Conservation (phyloP, 805 yeast genomes). For the Yarrowia sp. region DNA sequence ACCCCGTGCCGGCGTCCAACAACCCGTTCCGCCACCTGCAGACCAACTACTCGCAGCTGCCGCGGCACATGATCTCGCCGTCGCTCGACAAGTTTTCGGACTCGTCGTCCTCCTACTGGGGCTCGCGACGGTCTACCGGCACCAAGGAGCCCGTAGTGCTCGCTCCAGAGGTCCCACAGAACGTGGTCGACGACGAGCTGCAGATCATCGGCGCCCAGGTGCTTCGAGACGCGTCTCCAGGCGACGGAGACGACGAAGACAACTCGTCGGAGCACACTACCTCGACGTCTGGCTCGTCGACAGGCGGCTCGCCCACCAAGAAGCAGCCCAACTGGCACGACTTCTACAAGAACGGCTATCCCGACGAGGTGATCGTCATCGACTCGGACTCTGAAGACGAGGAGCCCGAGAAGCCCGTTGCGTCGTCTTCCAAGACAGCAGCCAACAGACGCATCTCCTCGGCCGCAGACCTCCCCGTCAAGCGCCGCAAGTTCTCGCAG, state of each 20-base stretch:
- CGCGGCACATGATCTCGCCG: constrained; percentile 23
- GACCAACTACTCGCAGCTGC: constrained; percentile 20
- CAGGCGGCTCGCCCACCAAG: constrained; percentile 8
- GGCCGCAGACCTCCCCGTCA: constrained; percentile 7
- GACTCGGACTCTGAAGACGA: constrained; percentile 31
- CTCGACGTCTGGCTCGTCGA: background rate
- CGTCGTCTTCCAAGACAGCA: background rate
- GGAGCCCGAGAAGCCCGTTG: background rate
- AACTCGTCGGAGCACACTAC: constrained; percentile 18
- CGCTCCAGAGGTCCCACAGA: constrained; percentile 1
- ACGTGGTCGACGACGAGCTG: constrained; percentile 14
- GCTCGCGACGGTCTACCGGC: constrained; percentile 19
- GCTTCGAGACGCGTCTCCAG: constrained; percentile 13
- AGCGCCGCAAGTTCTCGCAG: constrained; percentile 15
- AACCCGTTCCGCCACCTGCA: constrained; percentile 23
- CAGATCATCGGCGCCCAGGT: constrained; percentile 13
- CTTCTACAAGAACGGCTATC: constrained; percentile 38
- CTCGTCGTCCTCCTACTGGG: constrained; percentile 22
- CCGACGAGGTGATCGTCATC: constrained; percentile 39
- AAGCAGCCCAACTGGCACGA: constrained; percentile 35
- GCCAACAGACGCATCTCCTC: background rate
- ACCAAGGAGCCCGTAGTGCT: constrained; percentile 9
- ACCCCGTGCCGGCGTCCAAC: constrained; percentile 7
- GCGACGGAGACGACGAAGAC: constrained; percentile 19
- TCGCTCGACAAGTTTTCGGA: constrained; percentile 20